Conservation (phyloP, 1,139 yeast genomes). For the Debaryomycetaceae sp. region DNA sequence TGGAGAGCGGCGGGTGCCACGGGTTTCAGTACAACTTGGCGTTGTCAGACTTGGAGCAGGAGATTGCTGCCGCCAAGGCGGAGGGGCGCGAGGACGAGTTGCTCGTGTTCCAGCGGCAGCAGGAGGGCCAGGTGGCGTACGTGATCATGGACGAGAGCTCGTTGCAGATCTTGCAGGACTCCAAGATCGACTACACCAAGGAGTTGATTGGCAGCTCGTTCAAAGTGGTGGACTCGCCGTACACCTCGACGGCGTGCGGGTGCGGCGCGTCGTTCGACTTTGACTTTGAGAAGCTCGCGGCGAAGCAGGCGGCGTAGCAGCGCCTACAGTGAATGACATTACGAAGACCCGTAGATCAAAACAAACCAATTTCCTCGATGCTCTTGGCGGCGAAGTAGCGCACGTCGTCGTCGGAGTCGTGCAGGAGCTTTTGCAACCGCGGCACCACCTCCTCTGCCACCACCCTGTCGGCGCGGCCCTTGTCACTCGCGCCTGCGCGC, state of each 20-base stretch:
- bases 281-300: constrained; percentile 55
- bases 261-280: constrained; percentile 95
- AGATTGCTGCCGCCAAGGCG: constrained; percentile 36
- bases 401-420: constrained; percentile 86
- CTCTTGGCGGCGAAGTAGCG: constrained; percentile 76
- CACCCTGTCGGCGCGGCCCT: constrained; percentile 27
- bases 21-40: constrained; percentile 88
- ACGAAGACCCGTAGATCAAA: constrained; percentile 3
- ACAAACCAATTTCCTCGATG: constrained; percentile 28
- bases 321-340: neutral
- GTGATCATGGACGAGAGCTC: constrained; percentile 79
- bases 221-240: constrained; percentile 85
- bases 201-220: constrained; percentile 95
- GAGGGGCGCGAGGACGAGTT: constrained; percentile 27
- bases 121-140: constrained; percentile 37
- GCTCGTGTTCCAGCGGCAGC: constrained; percentile 58
- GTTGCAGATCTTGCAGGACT: constrained; percentile 75
- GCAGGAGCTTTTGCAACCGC: constrained; percentile 56
- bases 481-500: constrained; percentile 15
- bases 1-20: constrained; percentile 98
- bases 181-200: constrained; percentile 83
- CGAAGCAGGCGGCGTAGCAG: constrained; percentile 12
- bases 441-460: constrained; percentile 58
- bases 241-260: constrained; percentile 90
- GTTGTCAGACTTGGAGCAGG: constrained; percentile 47